These are phyloP conservation scores for Hemisphaericaspora subhashii DNA, from an alignment of 1,139 yeast species.

Conservation along the genomic window DNA sequence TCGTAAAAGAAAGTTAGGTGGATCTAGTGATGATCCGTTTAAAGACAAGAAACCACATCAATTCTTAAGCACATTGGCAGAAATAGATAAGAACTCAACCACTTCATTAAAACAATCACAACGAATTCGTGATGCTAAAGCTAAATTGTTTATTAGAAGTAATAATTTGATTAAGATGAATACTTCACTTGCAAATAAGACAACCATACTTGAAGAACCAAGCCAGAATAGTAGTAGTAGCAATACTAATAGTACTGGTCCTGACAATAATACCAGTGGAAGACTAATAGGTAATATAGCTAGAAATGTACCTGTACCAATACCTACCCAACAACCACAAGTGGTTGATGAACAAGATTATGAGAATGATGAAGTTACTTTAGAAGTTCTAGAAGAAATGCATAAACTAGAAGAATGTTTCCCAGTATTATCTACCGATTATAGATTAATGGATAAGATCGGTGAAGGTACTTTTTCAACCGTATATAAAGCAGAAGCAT, in stretches of 20 bases:
- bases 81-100: neutral
- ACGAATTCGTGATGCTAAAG: constrained; percentile 1
- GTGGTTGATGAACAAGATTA: constrained; percentile 13
- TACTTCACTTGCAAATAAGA: constrained; percentile 2
- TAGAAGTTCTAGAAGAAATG: constrained; percentile 68
- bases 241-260: no score
- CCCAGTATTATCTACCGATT: constrained; percentile 58
- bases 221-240: neutral
- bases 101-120: neutral
- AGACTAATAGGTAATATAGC: neutral
- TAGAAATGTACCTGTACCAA: neutral
- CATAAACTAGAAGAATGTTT: constrained; percentile 61
- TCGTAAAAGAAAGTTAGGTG: constrained; percentile 2
- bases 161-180: constrained; percentile 1
- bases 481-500: constrained; percentile 85
- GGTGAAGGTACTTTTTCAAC: constrained; percentile 96
- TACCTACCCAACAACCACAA: neutral
- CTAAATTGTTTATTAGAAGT: constrained; percentile 2
- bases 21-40: constrained; percentile 5
- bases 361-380: constrained; percentile 47
- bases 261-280: no score
- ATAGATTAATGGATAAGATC: constrained; percentile 74
- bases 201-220: constrained; percentile 3
- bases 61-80: neutral
- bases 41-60: constrained; percentile 4